These are phyloP conservation scores for maize (Zea mays) DNA, from an alignment of 176 grass and related monocot species.

Conservation along the genomic window Zm-B73-REFERENCE-NAM-5.0 NC_050098.1:227541001-227541500, in stretches of 20 bases:
- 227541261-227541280: not conserved
- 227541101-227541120: not conserved
- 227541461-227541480: no score
- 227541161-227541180: not conserved
- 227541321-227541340: no score
- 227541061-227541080: not conserved
- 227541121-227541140: not conserved
- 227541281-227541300: not conserved
- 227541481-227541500: no score
- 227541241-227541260: not conserved
- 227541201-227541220: not conserved
- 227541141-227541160: not conserved
- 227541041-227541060: not conserved
- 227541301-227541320: not conserved
- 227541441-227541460: no score
- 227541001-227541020: not conserved
- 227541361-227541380: no score
- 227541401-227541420: no score
- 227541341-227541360: no score
- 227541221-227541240: not conserved
- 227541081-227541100: constrained; percentile 8
- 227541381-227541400: no score
- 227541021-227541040: not conserved
- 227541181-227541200: not conserved
- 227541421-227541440: no score